Conservation (phyloP, 1,284 basidiomycete genomes). For the Moesziomyces parantarcticus region DNA sequence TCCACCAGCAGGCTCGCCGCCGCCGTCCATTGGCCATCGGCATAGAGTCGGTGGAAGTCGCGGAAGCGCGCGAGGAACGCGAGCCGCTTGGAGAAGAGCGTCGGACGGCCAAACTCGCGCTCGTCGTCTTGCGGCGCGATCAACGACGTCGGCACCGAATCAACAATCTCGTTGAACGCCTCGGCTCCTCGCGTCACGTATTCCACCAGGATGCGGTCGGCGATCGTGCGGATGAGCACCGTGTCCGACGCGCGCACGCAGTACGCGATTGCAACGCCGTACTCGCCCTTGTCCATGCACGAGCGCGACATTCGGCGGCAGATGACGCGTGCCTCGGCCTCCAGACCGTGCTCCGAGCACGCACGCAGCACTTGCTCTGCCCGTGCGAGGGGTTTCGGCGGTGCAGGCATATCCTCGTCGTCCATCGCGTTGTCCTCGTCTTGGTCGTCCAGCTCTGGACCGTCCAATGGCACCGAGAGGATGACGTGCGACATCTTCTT, state of each 20-base stretch:
- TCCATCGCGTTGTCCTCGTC: slow-evolving; percentile 63
- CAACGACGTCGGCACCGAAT: slow-evolving; percentile 58
- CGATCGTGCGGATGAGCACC: slow-evolving; percentile 55
- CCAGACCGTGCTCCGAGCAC: slow-evolving; percentile 60
- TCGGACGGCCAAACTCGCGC: slow-evolving; percentile 11
- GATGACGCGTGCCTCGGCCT: slow-evolving; percentile 60
- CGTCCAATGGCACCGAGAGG: slow-evolving; percentile 58
- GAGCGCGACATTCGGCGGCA: slow-evolving; percentile 50
- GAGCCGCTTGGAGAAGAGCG: slow-evolving; percentile 55
- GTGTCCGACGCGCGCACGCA: slow-evolving; percentile 61
- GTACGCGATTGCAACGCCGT: slow-evolving; percentile 62
- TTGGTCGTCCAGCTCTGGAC: slow-evolving; percentile 22
- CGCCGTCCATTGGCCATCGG: slow-evolving; percentile 39
- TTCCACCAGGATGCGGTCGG: slow-evolving; percentile 57
- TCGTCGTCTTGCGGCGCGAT: slow-evolving; percentile 29
- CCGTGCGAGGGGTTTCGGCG: slow-evolving; percentile 15
- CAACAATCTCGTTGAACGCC: slow-evolving; percentile 56
- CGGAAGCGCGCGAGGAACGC: slow-evolving; percentile 63
- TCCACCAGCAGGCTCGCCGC: slow-evolving; percentile 59
- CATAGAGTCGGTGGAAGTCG: slow-evolving; percentile 60
- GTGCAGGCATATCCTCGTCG: slow-evolving; percentile 67
- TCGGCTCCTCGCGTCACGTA: slow-evolving; percentile 56
- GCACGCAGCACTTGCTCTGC: slow-evolving; percentile 64
- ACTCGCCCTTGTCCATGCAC: slow-evolving; percentile 47
- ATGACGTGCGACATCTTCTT: slow-evolving; percentile 58